A percentile compares a stretch with the other conserved stretches of the same genome.
Conservation (phyloP, 192 early-diverging fungal genomes). For the Pilaira anomala region DNA sequence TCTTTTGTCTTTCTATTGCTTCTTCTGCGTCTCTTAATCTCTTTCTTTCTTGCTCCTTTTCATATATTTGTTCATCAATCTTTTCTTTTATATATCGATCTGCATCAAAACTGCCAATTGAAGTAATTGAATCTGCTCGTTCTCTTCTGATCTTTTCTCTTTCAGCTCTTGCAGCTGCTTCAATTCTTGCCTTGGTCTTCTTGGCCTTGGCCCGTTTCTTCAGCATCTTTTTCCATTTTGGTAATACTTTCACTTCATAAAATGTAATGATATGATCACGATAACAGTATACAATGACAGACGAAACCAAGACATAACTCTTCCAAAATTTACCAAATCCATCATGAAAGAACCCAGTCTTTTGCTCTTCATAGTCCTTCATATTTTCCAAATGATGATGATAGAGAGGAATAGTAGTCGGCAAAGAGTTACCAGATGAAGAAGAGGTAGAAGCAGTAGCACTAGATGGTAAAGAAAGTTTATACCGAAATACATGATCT, state of each 20-base stretch:
- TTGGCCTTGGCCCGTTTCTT: slow-evolving; percentile 14
- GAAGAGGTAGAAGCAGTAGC: too few species aligned
- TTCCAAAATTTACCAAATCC: slow-evolving; percentile 31
- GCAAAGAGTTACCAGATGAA: neutral
- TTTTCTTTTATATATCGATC: neutral
- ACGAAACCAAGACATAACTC: slow-evolving; percentile 16
- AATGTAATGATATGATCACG: slow-evolving; percentile 1
- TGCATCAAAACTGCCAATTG: neutral
- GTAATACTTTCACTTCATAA: slow-evolving; percentile 6
- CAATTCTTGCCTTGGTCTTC: slow-evolving; percentile 1
- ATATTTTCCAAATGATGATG: neutral
- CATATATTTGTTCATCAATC: neutral
- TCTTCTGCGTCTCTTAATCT: neutral
- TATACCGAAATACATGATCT: neutral
- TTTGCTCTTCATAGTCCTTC: neutral
- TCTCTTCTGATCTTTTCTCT: slow-evolving; percentile 8
- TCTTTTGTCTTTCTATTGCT: neutral
- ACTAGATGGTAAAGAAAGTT: too few species aligned
- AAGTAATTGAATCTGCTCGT: neutral
- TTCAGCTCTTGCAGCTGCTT: neutral
- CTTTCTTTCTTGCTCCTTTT: neutral
- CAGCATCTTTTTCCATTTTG: slow-evolving; percentile 3
- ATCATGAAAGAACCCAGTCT: slow-evolving; percentile 28
- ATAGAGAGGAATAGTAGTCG: neutral
- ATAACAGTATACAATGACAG: slow-evolving; percentile 16